Conservation (phyloP, 1,284 basidiomycete genomes). For the Ustilago xerochloae region DNA sequence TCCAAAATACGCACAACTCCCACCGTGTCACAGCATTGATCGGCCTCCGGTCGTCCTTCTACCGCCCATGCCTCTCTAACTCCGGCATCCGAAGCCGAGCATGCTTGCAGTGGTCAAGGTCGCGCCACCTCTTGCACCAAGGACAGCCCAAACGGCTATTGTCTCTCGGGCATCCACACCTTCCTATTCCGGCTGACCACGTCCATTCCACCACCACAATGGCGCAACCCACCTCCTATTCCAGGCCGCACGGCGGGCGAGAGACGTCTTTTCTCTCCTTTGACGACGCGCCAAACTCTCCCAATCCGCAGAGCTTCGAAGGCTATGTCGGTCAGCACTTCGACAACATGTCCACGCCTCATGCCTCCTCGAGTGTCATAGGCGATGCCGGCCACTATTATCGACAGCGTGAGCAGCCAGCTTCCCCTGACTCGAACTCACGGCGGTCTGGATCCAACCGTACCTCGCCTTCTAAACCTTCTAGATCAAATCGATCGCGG, state of each 20-base stretch:
- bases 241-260: conserved; percentile 1
- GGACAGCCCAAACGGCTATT: too few species aligned
- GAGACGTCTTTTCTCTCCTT: conserved; percentile 35
- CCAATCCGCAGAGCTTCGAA: conserved; percentile 1
- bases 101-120: conserved; percentile 4
- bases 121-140: background rate
- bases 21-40: background rate
- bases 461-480: conserved; percentile 12
- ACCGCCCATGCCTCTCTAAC: conserved; percentile 12
- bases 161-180: too few species aligned
- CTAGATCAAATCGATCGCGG: conserved; percentile 5
- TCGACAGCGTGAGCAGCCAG: background rate
- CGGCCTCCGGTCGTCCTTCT: background rate
- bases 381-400: background rate
- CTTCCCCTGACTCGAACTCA: conserved; percentile 1
- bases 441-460: conserved; percentile 1
- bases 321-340: background rate
- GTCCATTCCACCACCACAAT: too few species aligned
- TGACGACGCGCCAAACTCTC: conserved; percentile 25
- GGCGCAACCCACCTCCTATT: conserved; percentile 15
- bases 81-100: conserved; percentile 1
- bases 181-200: too few species aligned
- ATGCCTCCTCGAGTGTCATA: background rate
- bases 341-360: background rate
- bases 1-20: too few species aligned